Base-by-base conservation (phyloP, 2,329 filamentous ascomycete species). In the Fusarium gaditjirri region DNA sequence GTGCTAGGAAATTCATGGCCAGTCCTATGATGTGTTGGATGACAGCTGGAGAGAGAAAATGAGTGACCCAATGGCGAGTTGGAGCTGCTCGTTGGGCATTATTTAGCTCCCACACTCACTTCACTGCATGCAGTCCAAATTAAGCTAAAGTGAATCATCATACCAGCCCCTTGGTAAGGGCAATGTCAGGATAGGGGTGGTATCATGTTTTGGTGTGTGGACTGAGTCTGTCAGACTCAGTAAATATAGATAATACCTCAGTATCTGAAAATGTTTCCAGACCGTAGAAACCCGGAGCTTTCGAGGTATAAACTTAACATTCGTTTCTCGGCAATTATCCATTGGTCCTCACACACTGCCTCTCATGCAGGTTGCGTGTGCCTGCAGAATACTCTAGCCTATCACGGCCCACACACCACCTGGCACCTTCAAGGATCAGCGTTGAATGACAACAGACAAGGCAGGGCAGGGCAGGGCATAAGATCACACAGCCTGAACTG, bases 111-210 rank as follows among this genome's bases (percentile, higher is more conserved):
- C 69, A 61, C 55, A 53, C 52, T 70, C 65, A 53, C 46, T 66
- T 70, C 65, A 53, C 46, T 66, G 46, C 69, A 65, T 66, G 65
- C 35, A 72, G 55, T 42, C 65, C 63, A 69, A 29, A 39, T n/a
- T 39, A 53, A 72, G 36, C 36, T 55, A 55, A 70, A 58, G 61
- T 70, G 69, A 72, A 54, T 66, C 49, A 68, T 39, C 52, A 65
- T 72, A 53, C 69, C 70, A 56, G 39, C 54, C 52, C 29, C 43
- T 70, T 60, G 70, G 70, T 70, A 72, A 63, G 61, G 67, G 36
- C 16, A 53, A 50, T 61, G 17, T 31, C 41, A 53, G 29, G 47
- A 55, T 39, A 57, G 62, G 57, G 43, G 58, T 46, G 27, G 33
- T 39, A 13, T 12, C n/a, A 36, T 61, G 14, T 42, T 29, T 56